Base-by-base conservation (phyloP, 148 eudicot genomes). In the Fagopyrum esculentum region DNA sequence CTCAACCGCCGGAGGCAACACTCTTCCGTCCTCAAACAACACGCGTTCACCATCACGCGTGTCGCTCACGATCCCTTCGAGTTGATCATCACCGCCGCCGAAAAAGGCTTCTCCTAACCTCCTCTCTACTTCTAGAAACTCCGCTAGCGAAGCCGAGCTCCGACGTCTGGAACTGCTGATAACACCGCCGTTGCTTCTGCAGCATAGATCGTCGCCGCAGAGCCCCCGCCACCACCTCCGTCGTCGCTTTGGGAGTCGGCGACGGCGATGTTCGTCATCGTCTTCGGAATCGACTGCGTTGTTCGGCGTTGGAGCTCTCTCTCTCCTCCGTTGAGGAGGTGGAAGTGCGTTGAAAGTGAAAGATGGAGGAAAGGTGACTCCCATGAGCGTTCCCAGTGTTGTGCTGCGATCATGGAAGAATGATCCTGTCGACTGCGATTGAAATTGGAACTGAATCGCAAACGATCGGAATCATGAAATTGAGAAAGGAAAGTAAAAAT, bases 321-420 rank as follows among this genome's bases (percentile, higher is more conserved):
- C 73, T 40, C 74, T 48, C 74, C 74, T 19, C 54, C 74, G 48
- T 54, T 10, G 51, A 4, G 74, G 3, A 30, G 54, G 19, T 7
- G 74, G 19, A 7, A 70, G 74, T 13, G 74, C 74, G 74, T 71
- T 46, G 74, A 45, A 49, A 52, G 55, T 9, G 74, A 45, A 44
- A 1, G 51, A 44, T 26, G 73, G 51, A n/a, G 73, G 73, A 51
- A 70, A 71, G 35, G 11, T 22, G 55, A 71, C 74, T 71, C 74
- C 74, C 74, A 71, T 71, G 4, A 71, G 74, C 35, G 74, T 71
- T 35, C 74, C 74, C 40, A 71, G 26, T 13, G 74, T 71, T 10
- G 74, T 71, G 74, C 74, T 71, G 15, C 74, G 74, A 49, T 71
- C 74, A 40, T 71, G 74, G 74, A 71, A 71, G 74, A 71, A 71